Evolutionary conservation across 1,139 yeast genomes (phyloP).

Genomic region (Magnusiomyces sp.): DNA sequence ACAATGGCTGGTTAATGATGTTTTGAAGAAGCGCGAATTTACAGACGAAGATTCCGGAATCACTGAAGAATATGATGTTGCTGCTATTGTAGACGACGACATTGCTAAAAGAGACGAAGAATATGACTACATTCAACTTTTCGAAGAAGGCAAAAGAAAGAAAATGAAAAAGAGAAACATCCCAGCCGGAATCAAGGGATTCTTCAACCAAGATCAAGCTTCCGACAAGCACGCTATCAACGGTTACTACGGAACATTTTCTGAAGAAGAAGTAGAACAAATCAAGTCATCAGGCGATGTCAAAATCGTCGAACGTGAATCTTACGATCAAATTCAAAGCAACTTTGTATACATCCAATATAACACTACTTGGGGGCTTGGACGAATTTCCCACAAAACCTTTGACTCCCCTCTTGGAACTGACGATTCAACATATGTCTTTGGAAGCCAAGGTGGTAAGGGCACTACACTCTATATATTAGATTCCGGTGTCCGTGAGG

Average conservation of each 20-base stretch:
- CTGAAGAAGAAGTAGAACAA: slow-evolving; percentile 28
- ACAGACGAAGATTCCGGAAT: neutral
- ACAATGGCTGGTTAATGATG: slow-evolving; percentile 15
- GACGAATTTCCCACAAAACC: slow-evolving; percentile 39
- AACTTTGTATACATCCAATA: slow-evolving; percentile 12
- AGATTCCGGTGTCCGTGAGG: slow-evolving; percentile 40
- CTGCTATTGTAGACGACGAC: slow-evolving; percentile 1
- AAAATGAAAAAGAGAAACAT: neutral
- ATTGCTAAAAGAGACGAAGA: neutral
- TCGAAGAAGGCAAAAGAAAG: no score
- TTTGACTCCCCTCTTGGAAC: slow-evolving; percentile 10
- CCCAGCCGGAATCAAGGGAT: slow-evolving; percentile 1
- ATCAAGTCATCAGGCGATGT: slow-evolving; percentile 39
- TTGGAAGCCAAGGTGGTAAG: slow-evolving; percentile 41
- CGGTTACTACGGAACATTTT: slow-evolving; percentile 26
- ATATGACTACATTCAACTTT: no score
- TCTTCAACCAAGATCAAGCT: slow-evolving; percentile 45
- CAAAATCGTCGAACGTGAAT: slow-evolving; percentile 43
- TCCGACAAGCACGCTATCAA: slow-evolving; percentile 40
- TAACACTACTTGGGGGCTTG: slow-evolving; percentile 48
- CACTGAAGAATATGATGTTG: slow-evolving; percentile 5
- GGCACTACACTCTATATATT: slow-evolving; percentile 49
- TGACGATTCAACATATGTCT: slow-evolving; percentile 31
- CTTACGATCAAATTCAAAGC: slow-evolving; percentile 22
- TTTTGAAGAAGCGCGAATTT: slow-evolving; percentile 2